Evolutionary conservation across 345 rosid species (phyloP), one percentile per base, ranked within the genome.

Genomic region (Sapria himalayana): DNA sequence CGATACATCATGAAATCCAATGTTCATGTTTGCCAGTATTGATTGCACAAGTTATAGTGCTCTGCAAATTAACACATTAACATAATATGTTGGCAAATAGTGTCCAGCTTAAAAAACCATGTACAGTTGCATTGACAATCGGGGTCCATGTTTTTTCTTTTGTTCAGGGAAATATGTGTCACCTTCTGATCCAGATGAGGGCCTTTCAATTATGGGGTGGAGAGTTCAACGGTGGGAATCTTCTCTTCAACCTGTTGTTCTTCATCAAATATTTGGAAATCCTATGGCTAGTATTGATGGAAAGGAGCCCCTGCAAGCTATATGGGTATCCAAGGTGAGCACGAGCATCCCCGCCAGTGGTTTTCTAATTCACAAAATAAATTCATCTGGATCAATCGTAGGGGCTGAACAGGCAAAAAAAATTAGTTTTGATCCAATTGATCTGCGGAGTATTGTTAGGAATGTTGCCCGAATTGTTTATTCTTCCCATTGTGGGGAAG

Each of bases 171-270:
- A 89, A 62, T 84, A 84, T 56, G 84, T 89, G 99, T 89, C 99
- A 33, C 99, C 95, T 13, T 84, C 76, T 56, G 99, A 84, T 71
- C 99, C 99, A 31, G 99, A 84, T 56, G 99, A 89, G 62, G 99
- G 99, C 45, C 99, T 95, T 73, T 79, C 95, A 45, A 89, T 89
- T 48, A 89, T 93, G 35, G 95, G 99, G 23, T 84, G 93, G 99
- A 78, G 95, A 60, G 85, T 89, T 57, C 99, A 89, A 57, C 95
- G 95, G 27, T 89, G 99, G 95, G 99, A 89, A 59, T 79, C 95
- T 43, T 79, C 93, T 52, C 73, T 89, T 46, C 93, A 89, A 71
- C 89, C 79, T 48, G 99, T 84, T 44, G 93, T 89, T 64, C 76
- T 89, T 48, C 98, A 84, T 71, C 95, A 69, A 45, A 89, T 89